Base-by-base conservation (phyloP, 1,139 yeast species). In the Taiozyma sp. region DNA sequence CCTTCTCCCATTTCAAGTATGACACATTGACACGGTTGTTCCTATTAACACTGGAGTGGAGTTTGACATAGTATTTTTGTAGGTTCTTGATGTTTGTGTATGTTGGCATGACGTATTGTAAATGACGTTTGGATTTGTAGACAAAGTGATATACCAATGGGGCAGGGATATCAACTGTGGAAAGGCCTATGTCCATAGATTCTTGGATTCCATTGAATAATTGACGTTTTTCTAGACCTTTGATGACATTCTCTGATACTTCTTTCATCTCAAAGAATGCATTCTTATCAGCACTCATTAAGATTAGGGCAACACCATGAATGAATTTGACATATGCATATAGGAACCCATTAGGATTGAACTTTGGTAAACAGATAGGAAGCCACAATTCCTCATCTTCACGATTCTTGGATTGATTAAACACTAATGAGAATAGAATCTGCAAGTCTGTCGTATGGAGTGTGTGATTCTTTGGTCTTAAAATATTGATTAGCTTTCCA, bases 351-450 rank as follows among this genome's bases (percentile, higher is more conserved):
- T 83, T 83, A 4, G 89, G 73, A 65, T 93, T 93, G 71, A 93
- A 93, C 58, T 87, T 81, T 0, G 99, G 97, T 67, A 93, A 76
- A 65, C 99, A 93, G 2, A 93, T 75, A 0, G 99, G 99, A 14
- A 90, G 80, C 98, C 98, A 93, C 55, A 90, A 80, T 61, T 92
- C 97, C 58, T 87, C 93, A 48, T 72, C 67, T 10, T 64, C 64
- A 23, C 61, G 56, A 22, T 61, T 64, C 30, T 66, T 61, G 16
- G 68, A 64, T 49, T 70, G 72, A 58, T 80, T 79, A 64, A 77
- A 81, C 2, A 85, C 75, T 71, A 85, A 75, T 30, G 84, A 80
- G 58, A 84, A 83, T 29, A 85, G 66, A 14, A 85, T 69, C 53
- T 84, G 86, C 14, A 85, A 69, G 62, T 85, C 93, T 2, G 82